These are phyloP conservation scores for Citrus maxima DNA, from an alignment of 345 rosid species.

Conservation along the genomic window DNA sequence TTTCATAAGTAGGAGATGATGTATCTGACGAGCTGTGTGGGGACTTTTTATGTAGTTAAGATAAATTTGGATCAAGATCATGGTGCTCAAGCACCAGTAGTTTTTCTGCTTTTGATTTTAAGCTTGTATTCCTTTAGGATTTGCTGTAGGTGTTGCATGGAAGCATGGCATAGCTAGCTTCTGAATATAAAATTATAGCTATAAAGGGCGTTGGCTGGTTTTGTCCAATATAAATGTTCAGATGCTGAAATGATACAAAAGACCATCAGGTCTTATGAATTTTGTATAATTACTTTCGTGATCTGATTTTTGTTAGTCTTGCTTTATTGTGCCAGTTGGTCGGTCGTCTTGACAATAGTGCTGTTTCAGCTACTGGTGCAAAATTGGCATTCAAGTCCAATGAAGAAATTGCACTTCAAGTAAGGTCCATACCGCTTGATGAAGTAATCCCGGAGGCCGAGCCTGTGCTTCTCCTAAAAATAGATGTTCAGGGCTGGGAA, in stretches of 20 bases:
- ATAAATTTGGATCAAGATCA: not conserved
- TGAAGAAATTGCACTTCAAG: slow-evolving; percentile 86
- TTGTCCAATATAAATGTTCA: not conserved
- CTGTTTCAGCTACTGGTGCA: slow-evolving; percentile 87
- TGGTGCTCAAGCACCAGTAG: not conserved
- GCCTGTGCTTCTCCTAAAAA: slow-evolving; percentile 65
- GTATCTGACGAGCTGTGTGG: no score
- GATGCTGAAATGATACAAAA: not conserved
- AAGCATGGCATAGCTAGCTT: slow-evolving; percentile 1
- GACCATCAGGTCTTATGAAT: not conserved
- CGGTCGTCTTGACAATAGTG: slow-evolving; percentile 97
- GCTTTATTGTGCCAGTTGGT: slow-evolving; percentile 51
- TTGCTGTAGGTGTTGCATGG: not conserved
- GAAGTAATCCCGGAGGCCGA: slow-evolving; percentile 59
- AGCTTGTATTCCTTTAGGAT: not conserved
- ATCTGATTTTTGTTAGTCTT: not conserved
- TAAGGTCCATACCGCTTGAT: slow-evolving; percentile 79
- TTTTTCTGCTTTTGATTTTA: not conserved
- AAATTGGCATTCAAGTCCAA: slow-evolving; percentile 92
- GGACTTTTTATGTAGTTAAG: no score
- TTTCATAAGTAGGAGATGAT: not conserved
- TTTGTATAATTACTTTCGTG: not conserved
- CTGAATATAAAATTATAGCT: not conserved
- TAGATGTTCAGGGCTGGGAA: slow-evolving; percentile 99
- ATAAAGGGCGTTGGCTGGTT: not conserved